phyloP scores from a whole-genome alignment of 257 asterid species.

The Solanum raphanifolium region DNA sequence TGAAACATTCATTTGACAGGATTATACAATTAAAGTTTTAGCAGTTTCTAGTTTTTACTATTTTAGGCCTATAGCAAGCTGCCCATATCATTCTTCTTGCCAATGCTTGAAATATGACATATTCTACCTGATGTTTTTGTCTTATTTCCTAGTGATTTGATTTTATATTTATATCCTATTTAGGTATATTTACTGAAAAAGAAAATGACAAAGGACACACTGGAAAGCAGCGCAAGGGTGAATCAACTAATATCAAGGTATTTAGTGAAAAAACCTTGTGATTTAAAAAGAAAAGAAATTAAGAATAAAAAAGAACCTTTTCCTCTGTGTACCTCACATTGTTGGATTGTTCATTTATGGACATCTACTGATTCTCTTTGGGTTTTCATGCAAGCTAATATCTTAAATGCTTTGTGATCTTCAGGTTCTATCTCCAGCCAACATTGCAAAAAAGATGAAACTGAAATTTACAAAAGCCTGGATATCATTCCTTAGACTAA shows the following conservation, averaged over 20 bases:
- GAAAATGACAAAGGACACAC: constrained; percentile 21
- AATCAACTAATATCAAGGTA: neutral
- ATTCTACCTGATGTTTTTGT: neutral
- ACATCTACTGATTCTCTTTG: neutral
- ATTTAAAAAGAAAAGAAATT: neutral
- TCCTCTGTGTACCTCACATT: neutral
- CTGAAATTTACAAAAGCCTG: constrained; percentile 79
- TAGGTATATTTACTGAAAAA: constrained; percentile 44
- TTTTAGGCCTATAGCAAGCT: neutral
- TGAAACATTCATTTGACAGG: neutral
- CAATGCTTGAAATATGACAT: neutral
- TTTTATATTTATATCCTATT: neutral
- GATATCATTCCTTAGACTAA: constrained; percentile 76
- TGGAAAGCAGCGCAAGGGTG: neutral
- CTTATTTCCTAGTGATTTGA: neutral
- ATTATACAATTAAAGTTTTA: neutral
- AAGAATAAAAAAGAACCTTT: neutral
- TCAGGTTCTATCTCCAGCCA: constrained; percentile 49
- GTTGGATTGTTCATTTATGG: neutral
- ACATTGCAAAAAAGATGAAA: constrained; percentile 66
- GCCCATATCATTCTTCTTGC: neutral
- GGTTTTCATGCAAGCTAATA: neutral
- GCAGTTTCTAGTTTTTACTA: neutral
- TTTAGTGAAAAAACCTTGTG: neutral
- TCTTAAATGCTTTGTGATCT: constrained; percentile 4